Conservation (phyloP, 495 filamentous ascomycete genomes). For the Xylaria cubensis region DNA sequence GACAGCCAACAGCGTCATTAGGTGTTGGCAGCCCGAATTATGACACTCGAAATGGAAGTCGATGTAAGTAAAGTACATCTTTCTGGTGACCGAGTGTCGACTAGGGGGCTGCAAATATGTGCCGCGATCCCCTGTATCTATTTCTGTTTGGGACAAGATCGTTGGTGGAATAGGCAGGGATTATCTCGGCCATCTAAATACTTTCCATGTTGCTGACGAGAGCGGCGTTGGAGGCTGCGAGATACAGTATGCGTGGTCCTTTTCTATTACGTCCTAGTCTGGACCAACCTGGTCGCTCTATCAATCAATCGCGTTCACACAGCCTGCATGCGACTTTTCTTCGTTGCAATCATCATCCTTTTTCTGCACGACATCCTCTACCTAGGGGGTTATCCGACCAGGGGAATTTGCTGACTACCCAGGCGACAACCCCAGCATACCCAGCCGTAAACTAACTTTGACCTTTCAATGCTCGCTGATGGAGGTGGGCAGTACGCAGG, state of each 20-base stretch:
- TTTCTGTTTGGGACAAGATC: constrained; percentile 25
- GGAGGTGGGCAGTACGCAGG: constrained; percentile 21
- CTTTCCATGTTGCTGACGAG: constrained; percentile 21
- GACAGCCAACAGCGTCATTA: constrained; percentile 5
- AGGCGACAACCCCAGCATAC: background rate
- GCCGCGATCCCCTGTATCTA: constrained; percentile 21
- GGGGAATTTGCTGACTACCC: constrained; percentile 25
- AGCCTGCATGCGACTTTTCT: constrained; percentile 22
- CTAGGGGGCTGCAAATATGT: constrained; percentile 21
- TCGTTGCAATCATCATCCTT: constrained; percentile 16
- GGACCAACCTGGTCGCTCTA: background rate
- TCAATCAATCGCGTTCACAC: background rate
- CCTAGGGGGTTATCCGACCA: constrained; percentile 8
- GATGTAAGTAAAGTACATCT: background rate
- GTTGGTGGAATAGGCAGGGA: constrained; percentile 18
- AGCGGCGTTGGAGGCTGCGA: constrained; percentile 25
- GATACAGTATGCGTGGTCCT: constrained; percentile 28
- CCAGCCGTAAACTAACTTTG: constrained; percentile 5
- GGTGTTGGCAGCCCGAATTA: constrained; percentile 1
- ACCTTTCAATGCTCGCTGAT: constrained; percentile 5
- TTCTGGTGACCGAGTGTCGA: constrained; percentile 28
- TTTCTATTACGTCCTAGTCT: constrained; percentile 24
- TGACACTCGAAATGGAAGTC: constrained; percentile 13
- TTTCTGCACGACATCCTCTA: constrained; percentile 34
- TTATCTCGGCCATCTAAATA: constrained; percentile 16